These are phyloP conservation scores for Tuber calosporum DNA, from an alignment of 495 filamentous ascomycete genomes.

Conservation along the genomic window DNA sequence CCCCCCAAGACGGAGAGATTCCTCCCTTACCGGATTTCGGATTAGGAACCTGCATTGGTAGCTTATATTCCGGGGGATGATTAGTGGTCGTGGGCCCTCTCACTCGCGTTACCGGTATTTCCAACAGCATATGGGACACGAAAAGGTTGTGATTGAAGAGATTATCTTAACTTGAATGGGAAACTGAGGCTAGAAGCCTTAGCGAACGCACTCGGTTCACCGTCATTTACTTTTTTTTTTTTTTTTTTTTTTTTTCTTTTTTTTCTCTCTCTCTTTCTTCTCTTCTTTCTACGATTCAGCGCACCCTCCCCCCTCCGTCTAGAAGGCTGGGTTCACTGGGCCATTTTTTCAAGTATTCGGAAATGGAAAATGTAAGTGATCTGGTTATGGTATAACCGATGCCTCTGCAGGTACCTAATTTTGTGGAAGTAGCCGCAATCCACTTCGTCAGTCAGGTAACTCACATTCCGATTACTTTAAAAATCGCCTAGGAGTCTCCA, in stretches of 20 bases:
- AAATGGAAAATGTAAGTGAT: no score
- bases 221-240: not conserved
- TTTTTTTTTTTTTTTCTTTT: not conserved
- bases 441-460: no score
- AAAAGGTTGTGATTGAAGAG: constrained; percentile 34
- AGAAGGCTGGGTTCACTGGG: constrained; percentile 11
- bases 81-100: not conserved
- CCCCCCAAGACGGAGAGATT: not conserved
- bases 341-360: no score
- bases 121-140: constrained; percentile 36
- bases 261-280: not conserved
- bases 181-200: constrained; percentile 36
- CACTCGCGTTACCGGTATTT: constrained; percentile 19
- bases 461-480: no score
- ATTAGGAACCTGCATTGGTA: constrained; percentile 19
- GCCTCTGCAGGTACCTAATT: no score
- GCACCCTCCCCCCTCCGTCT: constrained; percentile 10
- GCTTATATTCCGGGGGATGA: constrained; percentile 29
- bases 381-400: no score
- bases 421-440: no score
- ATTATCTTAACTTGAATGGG: constrained; percentile 36
- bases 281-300: not conserved
- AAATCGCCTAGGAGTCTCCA: no score
- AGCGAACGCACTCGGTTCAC: constrained; percentile 9
- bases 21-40: constrained; percentile 16